Evolutionary conservation across 345 rosid species (phyloP).

Genomic region (Euclidium syriacum): DNA sequence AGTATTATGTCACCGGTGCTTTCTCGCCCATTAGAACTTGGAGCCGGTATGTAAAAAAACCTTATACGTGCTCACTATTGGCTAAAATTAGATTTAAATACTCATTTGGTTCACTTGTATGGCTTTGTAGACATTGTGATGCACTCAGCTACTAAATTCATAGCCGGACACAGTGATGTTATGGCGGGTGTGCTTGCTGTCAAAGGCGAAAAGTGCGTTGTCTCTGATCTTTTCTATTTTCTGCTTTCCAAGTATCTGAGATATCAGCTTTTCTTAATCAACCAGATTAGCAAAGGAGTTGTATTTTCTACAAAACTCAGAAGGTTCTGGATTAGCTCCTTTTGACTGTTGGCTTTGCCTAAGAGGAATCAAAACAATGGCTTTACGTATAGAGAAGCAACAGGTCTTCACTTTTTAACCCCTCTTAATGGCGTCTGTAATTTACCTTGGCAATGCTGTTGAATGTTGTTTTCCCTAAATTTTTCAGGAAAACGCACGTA

Average conservation of each 20-base stretch:
- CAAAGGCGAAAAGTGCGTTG: constrained; percentile 74
- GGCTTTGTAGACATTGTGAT: constrained; percentile 73
- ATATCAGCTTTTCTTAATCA: background rate
- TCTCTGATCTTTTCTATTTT: background rate
- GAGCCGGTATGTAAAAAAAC: constrained; percentile 60
- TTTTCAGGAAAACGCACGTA: constrained; percentile 75
- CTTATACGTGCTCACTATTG: background rate
- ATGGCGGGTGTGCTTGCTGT: constrained; percentile 99
- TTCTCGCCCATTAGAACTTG: constrained; percentile 84
- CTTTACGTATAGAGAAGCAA: constrained; percentile 85
- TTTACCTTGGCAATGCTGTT: background rate
- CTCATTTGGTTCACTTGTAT: background rate
- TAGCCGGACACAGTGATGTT: constrained; percentile 90
- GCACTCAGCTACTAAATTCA: constrained; percentile 96
- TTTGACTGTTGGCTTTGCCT: constrained; percentile 97
- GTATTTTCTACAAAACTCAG: constrained; percentile 93
- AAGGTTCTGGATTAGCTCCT: constrained; percentile 94
- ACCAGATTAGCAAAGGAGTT: constrained; percentile 71
- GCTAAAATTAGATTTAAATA: background rate
- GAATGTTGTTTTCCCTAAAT: background rate
- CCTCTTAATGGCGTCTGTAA: too few relatives aligned
- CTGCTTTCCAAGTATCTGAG: background rate
- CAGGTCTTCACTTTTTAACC: constrained; percentile 49
- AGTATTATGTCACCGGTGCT: constrained; percentile 92
- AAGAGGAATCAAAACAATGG: constrained; percentile 92